phyloP scores from a whole-genome alignment of 208 protist genomes.

The Endotrypanum monterogeii region DNA sequence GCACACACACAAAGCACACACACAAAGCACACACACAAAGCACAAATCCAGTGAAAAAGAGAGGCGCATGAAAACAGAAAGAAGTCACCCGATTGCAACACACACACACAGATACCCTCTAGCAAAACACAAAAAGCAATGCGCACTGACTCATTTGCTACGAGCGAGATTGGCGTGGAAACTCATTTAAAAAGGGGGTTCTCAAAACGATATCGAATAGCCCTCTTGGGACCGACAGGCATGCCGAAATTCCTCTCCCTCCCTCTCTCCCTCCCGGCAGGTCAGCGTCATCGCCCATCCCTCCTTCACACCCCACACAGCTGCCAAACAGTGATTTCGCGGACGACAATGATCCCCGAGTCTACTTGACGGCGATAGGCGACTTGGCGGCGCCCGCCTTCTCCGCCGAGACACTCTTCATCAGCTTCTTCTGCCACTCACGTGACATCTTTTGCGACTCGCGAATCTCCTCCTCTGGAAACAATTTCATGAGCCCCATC shows the following conservation, averaged over 20 bases:
- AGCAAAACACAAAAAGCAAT: no score
- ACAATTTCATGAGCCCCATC: slow-evolving; percentile 72
- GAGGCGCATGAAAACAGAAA: not conserved
- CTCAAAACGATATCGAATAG: not conserved
- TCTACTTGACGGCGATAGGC: not conserved
- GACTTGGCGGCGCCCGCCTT: slow-evolving; percentile 15
- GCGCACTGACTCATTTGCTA: no score
- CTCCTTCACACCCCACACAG: not conserved
- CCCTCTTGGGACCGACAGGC: not conserved
- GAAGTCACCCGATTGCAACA: not conserved
- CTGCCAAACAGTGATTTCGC: not conserved
- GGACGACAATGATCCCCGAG: not conserved
- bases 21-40: not conserved
- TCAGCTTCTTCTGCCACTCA: slow-evolving; percentile 60
- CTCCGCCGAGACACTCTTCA: slow-evolving; percentile 28
- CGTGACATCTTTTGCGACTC: slow-evolving; percentile 70
- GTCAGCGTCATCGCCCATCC: not conserved
- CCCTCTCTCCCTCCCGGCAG: not conserved
- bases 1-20: not conserved
- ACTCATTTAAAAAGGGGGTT: not conserved
- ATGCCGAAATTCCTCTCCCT: not conserved
- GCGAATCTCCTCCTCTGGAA: slow-evolving; percentile 80
- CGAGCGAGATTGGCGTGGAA: no score
- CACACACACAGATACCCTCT: no score
- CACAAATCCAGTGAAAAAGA: not conserved